phyloP scores from a whole-genome alignment of 1,139 yeast species.

The Saccharomyces pastorianus region DNA sequence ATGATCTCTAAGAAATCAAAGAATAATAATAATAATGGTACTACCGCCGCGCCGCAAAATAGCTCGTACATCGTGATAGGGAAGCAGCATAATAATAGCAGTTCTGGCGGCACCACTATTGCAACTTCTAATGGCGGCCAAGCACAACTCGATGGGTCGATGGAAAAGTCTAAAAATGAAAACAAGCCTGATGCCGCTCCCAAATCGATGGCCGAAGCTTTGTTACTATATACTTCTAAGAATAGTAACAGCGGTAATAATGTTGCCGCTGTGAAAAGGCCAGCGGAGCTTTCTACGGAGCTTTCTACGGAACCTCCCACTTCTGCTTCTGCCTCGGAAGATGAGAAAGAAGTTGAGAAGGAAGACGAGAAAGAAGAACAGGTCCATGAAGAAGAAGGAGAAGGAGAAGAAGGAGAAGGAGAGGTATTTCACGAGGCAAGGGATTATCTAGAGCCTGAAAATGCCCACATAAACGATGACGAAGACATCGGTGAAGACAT shows the following conservation, averaged over 20 bases:
- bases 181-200: conserved; percentile 12
- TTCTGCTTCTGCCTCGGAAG: conserved; percentile 2
- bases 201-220: conserved; percentile 25
- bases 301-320: conserved; percentile 9
- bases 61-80: conserved; percentile 29
- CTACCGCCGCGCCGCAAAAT: conserved; percentile 13
- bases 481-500: conserved; percentile 13
- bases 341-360: conserved; percentile 2
- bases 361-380: conserved; percentile 4
- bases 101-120: conserved; percentile 3
- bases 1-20: background rate
- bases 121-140: background rate
- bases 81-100: conserved; percentile 7
- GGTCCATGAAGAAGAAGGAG: background rate
- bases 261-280: conserved; percentile 4
- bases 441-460: conserved; percentile 16
- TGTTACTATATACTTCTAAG: conserved; percentile 17
- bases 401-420: conserved; percentile 4
- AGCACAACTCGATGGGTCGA: background rate
- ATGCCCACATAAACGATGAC: conserved; percentile 13
- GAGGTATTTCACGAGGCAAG: conserved; percentile 31
- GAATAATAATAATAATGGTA: conserved; percentile 9
- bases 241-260: background rate
- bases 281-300: conserved; percentile 10
- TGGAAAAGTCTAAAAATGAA: conserved; percentile 5